Evolutionary conservation across 169 alveolate species (phyloP).

Genomic region (Besnoitia besnoiti): DNA sequence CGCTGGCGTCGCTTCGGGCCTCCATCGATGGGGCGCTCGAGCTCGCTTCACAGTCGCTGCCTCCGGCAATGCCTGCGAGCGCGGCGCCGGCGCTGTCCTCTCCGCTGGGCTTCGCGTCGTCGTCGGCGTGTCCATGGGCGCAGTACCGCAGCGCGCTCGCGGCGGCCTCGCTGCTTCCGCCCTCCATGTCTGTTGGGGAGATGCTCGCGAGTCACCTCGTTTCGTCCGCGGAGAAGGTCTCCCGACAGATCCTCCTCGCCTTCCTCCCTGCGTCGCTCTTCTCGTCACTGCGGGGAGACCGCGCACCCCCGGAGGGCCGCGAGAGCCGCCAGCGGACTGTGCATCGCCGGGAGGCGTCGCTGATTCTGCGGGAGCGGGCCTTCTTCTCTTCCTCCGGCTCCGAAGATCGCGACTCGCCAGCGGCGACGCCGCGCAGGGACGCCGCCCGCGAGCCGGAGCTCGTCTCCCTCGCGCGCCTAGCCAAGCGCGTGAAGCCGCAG

Average conservation of each 20-base stretch:
- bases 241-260: background rate
- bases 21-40: background rate
- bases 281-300: background rate
- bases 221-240: background rate
- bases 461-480: constrained; percentile 7
- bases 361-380: background rate
- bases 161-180: background rate
- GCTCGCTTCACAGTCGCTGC: background rate
- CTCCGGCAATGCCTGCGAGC: background rate
- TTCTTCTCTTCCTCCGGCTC: background rate
- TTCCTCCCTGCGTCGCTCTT: constrained; percentile 8
- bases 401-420: background rate
- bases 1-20: background rate
- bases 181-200: background rate
- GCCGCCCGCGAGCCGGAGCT: no score
- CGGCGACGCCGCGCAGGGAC: background rate
- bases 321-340: background rate
- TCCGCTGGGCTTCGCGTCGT: background rate
- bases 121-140: background rate
- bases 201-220: background rate
- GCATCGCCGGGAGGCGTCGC: background rate
- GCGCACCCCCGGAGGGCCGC: background rate
- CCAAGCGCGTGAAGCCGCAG: background rate
- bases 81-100: background rate
- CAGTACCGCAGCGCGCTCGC: background rate